phyloP scores from a whole-genome alignment of 805 yeast species.

The Candida tibetensis region DNA sequence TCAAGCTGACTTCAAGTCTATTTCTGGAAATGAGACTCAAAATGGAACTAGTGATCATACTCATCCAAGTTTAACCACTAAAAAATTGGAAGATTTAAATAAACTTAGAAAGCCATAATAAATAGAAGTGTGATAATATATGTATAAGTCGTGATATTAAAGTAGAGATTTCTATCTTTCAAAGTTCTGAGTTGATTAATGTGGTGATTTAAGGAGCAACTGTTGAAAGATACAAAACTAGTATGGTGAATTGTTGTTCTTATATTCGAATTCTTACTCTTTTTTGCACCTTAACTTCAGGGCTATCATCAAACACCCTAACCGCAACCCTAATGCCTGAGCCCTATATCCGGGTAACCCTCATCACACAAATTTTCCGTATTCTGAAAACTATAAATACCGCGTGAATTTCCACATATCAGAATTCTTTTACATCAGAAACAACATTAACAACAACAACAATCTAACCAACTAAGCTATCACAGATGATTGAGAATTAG shows the following conservation, averaged over 20 bases:
- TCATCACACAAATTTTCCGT: constrained; percentile 4
- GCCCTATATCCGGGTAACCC: constrained; percentile 7
- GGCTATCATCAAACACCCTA: background rate
- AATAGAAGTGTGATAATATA: too few species aligned
- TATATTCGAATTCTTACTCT: too few species aligned
- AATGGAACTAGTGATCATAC: background rate
- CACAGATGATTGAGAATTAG: constrained; percentile 1
- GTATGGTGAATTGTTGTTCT: too few species aligned
- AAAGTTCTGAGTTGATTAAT: too few species aligned
- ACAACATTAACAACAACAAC: constrained; percentile 1
- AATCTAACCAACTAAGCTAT: background rate
- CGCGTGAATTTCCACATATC: background rate
- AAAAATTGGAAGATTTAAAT: constrained; percentile 29
- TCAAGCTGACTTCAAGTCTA: background rate
- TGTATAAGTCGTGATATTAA: too few species aligned
- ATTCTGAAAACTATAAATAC: constrained; percentile 2
- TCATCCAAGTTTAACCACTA: constrained; percentile 15
- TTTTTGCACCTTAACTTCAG: background rate
- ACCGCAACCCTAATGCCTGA: background rate
- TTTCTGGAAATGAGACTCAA: background rate
- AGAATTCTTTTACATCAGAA: too few species aligned
- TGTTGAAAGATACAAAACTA: too few species aligned
- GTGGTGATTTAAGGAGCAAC: too few species aligned
- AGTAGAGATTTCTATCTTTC: too few species aligned
- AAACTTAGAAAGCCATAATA: constrained; percentile 25